These are phyloP conservation scores for Conoideocrella luteorostrata DNA, from an alignment of 2,329 filamentous ascomycete species.

Conservation along the genomic window DNA sequence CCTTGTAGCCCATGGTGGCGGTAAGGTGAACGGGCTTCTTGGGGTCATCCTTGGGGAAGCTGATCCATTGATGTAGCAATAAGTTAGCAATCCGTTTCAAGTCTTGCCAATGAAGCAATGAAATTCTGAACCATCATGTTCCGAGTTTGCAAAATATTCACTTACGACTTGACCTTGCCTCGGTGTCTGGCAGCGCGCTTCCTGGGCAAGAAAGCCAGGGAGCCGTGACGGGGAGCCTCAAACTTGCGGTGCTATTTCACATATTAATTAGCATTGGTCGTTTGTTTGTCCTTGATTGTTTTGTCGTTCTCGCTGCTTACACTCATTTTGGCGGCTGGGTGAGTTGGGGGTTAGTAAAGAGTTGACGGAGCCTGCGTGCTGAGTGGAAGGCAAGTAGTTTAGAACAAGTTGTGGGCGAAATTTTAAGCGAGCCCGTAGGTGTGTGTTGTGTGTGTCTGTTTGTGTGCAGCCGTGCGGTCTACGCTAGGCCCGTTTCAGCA, in stretches of 20 bases:
- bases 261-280: slow-evolving; percentile 12
- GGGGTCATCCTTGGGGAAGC: slow-evolving; percentile 99
- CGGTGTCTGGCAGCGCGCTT: slow-evolving; percentile 93
- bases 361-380: slow-evolving; percentile 26
- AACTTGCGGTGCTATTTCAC: slow-evolving; percentile 48
- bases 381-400: slow-evolving; percentile 18
- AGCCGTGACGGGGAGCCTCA: slow-evolving; percentile 92
- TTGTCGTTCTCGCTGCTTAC: no score
- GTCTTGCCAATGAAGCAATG: no score
- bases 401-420: slow-evolving; percentile 29
- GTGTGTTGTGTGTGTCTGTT: slow-evolving; percentile 10
- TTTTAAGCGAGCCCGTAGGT: slow-evolving; percentile 30
- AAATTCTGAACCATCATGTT: no score
- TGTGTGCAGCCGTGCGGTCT: slow-evolving; percentile 19
- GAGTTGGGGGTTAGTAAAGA: slow-evolving; percentile 32
- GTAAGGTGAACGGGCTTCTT: slow-evolving; percentile 99
- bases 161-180: slow-evolving; percentile 97
- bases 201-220: slow-evolving; percentile 77
- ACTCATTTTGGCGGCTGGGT: slow-evolving; percentile 34
- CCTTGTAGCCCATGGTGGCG: slow-evolving; percentile 98
- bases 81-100: no score
- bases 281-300: no score
- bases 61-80: no score
- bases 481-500: slow-evolving; percentile 9
- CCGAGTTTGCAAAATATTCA: slow-evolving; percentile 19